Evolutionary conservation across 495 filamentous ascomycete species (phyloP), one percentile per base, ranked within the genome.

Genomic region (Penicillium malachiteum): DNA sequence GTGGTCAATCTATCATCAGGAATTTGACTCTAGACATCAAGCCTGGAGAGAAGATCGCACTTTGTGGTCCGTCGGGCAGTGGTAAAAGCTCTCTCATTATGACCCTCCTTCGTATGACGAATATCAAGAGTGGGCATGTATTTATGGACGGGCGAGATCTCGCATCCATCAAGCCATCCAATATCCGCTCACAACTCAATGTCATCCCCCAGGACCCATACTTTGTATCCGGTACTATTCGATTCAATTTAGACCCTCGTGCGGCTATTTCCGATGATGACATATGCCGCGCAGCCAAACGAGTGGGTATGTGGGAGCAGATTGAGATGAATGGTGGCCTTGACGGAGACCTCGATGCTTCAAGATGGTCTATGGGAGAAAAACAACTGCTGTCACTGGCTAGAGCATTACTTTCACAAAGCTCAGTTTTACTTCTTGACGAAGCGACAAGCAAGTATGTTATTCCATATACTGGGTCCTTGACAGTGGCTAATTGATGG

Each of bases 151-250:
- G 21, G 21, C 21, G 21, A 26, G 21, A 26, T 26, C 21, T 26
- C 21, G 21, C 21, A 26, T 26, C 21, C 21, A 26, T 26, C 4
- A 1, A 26, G 21, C 21, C 21, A 26, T 26, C 21, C 21, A 26
- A 26, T 26, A 26, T 26, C 21, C 67, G 74, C 7, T 58, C 63
- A 0, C 59, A 65, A 2, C 48, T 78, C 31, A 73, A 70, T 38
- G 67, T 65, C 7, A 55, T 84, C 2, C 77, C 84, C 12, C 82
- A 87, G 43, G 72, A 82, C 10, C 69, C 81, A 0, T 80, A 83
- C 58, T 43, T 82, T 7, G 51, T 86, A 1, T 75, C 79, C 0
- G 77, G 73, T 1, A 10, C 74, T 0, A 57, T 81, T 3, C 62
- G 72, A 0, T 50, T 76, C 21, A 83, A 85, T 50, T 55, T 81